Evolutionary conservation across 2,329 filamentous ascomycete genomes (phyloP).

Genomic region (Mycocentrospora acerina): DNA sequence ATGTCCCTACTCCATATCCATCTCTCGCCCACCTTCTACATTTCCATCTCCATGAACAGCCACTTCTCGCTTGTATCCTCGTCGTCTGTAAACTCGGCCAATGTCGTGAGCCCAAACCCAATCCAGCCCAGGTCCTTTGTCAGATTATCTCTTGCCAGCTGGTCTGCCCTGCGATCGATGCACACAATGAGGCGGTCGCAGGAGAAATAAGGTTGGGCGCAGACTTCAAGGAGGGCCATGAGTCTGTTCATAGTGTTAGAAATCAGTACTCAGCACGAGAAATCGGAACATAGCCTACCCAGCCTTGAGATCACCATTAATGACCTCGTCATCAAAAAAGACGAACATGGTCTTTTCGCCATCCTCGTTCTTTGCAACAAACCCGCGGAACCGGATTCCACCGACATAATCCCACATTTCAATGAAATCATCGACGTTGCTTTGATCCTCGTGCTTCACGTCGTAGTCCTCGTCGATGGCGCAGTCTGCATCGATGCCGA

Average conservation of each 20-base stretch:
- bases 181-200: slow-evolving; percentile 80
- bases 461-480: slow-evolving; percentile 27
- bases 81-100: slow-evolving; percentile 70
- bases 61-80: slow-evolving; percentile 71
- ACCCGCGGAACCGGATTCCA: slow-evolving; percentile 82
- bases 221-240: slow-evolving; percentile 87
- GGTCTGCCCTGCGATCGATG: slow-evolving; percentile 69
- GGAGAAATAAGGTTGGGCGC: slow-evolving; percentile 68
- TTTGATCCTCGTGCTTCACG: slow-evolving; percentile 14
- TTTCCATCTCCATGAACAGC: slow-evolving; percentile 87
- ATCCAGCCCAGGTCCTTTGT: slow-evolving; percentile 90
- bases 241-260: slow-evolving; percentile 44
- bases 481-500: slow-evolving; percentile 16
- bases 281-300: slow-evolving; percentile 66
- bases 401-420: slow-evolving; percentile 85
- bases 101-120: slow-evolving; percentile 79
- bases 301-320: slow-evolving; percentile 79
- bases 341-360: slow-evolving; percentile 77
- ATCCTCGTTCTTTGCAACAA: slow-evolving; percentile 67
- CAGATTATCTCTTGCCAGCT: slow-evolving; percentile 64
- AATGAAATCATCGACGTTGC: slow-evolving; percentile 63
- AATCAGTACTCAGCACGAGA: neutral
- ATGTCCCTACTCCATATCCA: too few relatives aligned
- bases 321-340: slow-evolving; percentile 77
- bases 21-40: slow-evolving; percentile 58